Evolutionary conservation across 2,329 filamentous ascomycete species (phyloP), one percentile per base, ranked within the genome.

Genomic region (Diaporthe humulicola): DNA sequence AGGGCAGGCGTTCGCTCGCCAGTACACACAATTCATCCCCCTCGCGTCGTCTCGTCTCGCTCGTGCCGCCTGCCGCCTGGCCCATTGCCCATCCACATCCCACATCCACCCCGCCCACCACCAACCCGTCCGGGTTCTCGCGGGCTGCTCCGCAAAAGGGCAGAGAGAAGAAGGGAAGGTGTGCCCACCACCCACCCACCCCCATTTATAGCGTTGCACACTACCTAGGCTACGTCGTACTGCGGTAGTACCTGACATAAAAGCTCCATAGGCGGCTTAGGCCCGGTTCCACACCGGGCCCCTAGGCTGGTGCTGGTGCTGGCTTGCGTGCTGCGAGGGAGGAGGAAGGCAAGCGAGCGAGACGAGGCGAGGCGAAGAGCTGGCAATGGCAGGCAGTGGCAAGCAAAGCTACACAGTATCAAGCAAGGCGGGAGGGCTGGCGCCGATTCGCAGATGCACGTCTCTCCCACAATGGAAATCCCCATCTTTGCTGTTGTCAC

Each of bases 161-260:
- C n/a, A 45, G 36, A 42, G 38, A 4, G 54, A 25, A 14, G 50
- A 17, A 14, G 12, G n/a, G 9, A n/a, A n/a, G 38, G 38, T 12
- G 38, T 38, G 38, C 6, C 38, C 38, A 38, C 38, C n/a, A n/a
- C n/a, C n/a, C n/a, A n/a, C 48, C 33, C 33, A 2, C 12, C 58
- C 28, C 58, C 38, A 25, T 61, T 7, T 38, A 38, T 33, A 40
- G 36, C 58, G 25, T 19, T 64, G 60, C 19, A 52, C 48, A 52
- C 48, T 14, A 52, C n/a, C n/a, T n/a, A 50, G 45, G n/a, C n/a
- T n/a, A 38, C 28, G 64, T 52, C 28, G 45, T 28, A 67, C 42
- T 36, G 42, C 22, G 28, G 61, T 67, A 67, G 61, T 67, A 67
- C 61, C 61, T 67, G 61, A 38, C 61, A 67, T 67, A 12, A 22